Conservation (phyloP, 2,329 filamentous ascomycete genomes). For the Xylaria sp. region DNA sequence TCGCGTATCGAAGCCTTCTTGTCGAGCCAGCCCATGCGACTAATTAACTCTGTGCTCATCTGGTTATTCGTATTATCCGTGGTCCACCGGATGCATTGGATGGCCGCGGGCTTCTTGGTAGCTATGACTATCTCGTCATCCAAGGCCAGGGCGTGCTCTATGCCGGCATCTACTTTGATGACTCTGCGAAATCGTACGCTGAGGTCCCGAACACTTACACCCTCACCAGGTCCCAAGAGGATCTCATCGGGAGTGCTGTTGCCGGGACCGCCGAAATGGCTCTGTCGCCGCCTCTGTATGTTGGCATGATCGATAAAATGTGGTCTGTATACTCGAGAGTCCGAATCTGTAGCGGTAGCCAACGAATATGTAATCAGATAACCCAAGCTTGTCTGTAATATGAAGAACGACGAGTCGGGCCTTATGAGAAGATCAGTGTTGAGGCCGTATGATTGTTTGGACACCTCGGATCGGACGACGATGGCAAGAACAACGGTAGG, state of each 20-base stretch:
- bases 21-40: constrained; percentile 77
- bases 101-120: constrained; percentile 84
- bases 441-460: constrained; percentile 74
- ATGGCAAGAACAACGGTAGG: constrained; percentile 84
- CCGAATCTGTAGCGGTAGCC: constrained; percentile 75
- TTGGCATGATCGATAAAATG: constrained; percentile 66
- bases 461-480: constrained; percentile 74
- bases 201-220: constrained; percentile 74
- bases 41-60: constrained; percentile 84
- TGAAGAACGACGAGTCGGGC: constrained; percentile 86
- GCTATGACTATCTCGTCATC: constrained; percentile 92
- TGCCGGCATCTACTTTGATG: constrained; percentile 95
- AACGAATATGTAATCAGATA: constrained; percentile 94
- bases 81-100: constrained; percentile 94
- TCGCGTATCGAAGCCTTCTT: constrained; percentile 71
- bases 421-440: constrained; percentile 82
- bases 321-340: constrained; percentile 78
- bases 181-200: constrained; percentile 94
- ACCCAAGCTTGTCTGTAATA: constrained; percentile 78
- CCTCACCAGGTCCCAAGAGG: constrained; percentile 73
- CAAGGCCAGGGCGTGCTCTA: constrained; percentile 77
- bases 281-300: constrained; percentile 56
- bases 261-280: constrained; percentile 52
- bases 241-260: constrained; percentile 55
- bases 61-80: constrained; percentile 76